Evolutionary conservation across 768 basidiomycete species (phyloP), one percentile per base, ranked within the genome.

Genomic region (Lentinus brumalis): DNA sequence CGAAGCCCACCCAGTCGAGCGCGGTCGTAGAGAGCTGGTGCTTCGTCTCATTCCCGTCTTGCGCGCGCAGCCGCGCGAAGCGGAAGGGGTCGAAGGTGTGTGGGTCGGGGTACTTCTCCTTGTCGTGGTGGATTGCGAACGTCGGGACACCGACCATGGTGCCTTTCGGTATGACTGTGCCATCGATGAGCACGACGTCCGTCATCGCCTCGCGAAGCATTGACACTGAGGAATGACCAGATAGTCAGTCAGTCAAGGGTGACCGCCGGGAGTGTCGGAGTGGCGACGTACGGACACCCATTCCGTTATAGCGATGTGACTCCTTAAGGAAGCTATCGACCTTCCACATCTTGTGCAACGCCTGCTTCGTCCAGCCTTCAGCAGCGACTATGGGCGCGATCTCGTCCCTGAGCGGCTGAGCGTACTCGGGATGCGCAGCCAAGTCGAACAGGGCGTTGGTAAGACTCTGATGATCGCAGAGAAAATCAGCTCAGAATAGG

Each of bases 131-230:
- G 41, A 71, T 72, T 4, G 70, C 68, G 10, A 58, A 58, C 15
- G 66, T 46, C 0, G 78, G 66, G 2, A 74, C 66, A 7, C 69
- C 64, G 12, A 81, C 59, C n/a, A 71, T 66, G 1, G 76, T 75
- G 6, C 77, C 79, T 35, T 70, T 67, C 3, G 80, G 80, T 8
- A 83, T 61, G 39, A 67, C 60, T 2, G 75, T 77, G 5, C 80
- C 81, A 62, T 82, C 75, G 3, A 78, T 79, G 57, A 83, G 77
- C 0, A 73, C 77, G 65, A 76, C 77, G 40, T 78, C 76, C 50
- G 74, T 70, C 32, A 76, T 47, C 2, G 72, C 73, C 57, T 72
- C 70, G 2, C 80, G 75, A 12, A 64, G 53, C 42, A 79, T 60
- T 8, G 41, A 45, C 11, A 67, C 75, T 77, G 49, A n/a, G n/a